phyloP scores from a whole-genome alignment of 768 basidiomycete species.

The Paxillus ammoniavirescens region DNA sequence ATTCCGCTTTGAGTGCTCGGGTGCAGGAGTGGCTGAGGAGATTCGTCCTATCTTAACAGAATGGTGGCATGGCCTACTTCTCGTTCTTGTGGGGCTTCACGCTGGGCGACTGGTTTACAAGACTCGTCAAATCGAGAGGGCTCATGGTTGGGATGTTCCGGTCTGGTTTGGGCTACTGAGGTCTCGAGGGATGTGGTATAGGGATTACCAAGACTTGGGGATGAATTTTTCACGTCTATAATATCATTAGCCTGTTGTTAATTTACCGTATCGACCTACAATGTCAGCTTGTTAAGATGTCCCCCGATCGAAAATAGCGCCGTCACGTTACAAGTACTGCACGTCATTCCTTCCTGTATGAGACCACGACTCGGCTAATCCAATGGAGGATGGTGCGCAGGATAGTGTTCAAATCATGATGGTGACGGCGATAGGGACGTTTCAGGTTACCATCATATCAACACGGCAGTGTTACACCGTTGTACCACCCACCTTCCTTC shows the following conservation, averaged over 20 bases:
- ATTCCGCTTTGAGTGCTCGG: background rate
- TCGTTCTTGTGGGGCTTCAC: slow-evolving; percentile 44
- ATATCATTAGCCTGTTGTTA: background rate
- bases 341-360: too few species aligned
- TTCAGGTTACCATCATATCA: too few species aligned
- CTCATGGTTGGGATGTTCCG: slow-evolving; percentile 28
- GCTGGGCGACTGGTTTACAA: slow-evolving; percentile 43
- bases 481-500: too few species aligned
- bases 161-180: slow-evolving; percentile 27
- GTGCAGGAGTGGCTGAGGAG: slow-evolving; percentile 1
- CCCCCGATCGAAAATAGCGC: background rate
- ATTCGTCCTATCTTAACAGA: slow-evolving; percentile 23
- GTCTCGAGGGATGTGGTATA: background rate
- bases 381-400: too few species aligned
- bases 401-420: too few species aligned
- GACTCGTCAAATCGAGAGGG: slow-evolving; percentile 38
- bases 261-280: too few species aligned
- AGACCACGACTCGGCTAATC: too few species aligned
- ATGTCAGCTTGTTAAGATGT: background rate
- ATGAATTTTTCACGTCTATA: too few species aligned
- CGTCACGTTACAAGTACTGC: too few species aligned
- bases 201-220: too few species aligned
- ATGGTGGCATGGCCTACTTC: slow-evolving; percentile 39
- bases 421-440: too few species aligned
- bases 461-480: too few species aligned